A percentile compares a stretch with the other conserved stretches of the same genome.
These are phyloP conservation scores for Yamadazyma philogaea DNA, from an alignment of 805 yeast species.

Conservation along the genomic window DNA sequence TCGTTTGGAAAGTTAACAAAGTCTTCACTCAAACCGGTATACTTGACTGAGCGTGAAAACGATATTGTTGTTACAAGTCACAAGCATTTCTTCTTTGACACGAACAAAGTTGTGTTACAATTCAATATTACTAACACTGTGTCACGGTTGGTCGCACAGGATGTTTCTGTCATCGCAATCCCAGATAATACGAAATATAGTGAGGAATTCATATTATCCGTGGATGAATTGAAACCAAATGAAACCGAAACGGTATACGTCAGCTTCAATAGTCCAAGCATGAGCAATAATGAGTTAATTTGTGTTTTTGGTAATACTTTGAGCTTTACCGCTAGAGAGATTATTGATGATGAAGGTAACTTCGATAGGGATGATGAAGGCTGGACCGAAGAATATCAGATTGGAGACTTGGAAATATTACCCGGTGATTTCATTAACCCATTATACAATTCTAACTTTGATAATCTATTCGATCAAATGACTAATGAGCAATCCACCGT, in stretches of 20 bases:
- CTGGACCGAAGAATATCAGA: constrained; percentile 88
- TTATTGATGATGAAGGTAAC: constrained; percentile 60
- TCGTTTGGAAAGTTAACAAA: constrained; percentile 73
- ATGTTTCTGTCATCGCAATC: constrained; percentile 67
- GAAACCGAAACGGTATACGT: constrained; percentile 74
- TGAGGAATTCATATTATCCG: constrained; percentile 73
- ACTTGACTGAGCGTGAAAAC: constrained; percentile 86
- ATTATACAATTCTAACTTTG: constrained; percentile 73
- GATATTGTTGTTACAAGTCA: constrained; percentile 85
- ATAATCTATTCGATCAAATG: constrained; percentile 70
- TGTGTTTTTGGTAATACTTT: constrained; percentile 62
- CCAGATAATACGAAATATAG: constrained; percentile 55
- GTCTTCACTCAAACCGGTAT: constrained; percentile 55
- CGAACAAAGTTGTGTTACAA: constrained; percentile 72
- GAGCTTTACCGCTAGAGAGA: constrained; percentile 73
- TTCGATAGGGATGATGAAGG: constrained; percentile 72
- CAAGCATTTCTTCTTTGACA: constrained; percentile 72
- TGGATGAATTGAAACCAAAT: constrained; percentile 69
- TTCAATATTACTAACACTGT: constrained; percentile 83
- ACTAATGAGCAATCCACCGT: constrained; percentile 60
- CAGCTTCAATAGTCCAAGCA: constrained; percentile 61
- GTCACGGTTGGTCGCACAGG: constrained; percentile 69
- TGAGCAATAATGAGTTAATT: constrained; percentile 34
- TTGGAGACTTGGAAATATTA: constrained; percentile 69
- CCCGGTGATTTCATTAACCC: constrained; percentile 85